Conservation (phyloP, 306 rosid genomes). For the Medicago lupulina region DNA sequence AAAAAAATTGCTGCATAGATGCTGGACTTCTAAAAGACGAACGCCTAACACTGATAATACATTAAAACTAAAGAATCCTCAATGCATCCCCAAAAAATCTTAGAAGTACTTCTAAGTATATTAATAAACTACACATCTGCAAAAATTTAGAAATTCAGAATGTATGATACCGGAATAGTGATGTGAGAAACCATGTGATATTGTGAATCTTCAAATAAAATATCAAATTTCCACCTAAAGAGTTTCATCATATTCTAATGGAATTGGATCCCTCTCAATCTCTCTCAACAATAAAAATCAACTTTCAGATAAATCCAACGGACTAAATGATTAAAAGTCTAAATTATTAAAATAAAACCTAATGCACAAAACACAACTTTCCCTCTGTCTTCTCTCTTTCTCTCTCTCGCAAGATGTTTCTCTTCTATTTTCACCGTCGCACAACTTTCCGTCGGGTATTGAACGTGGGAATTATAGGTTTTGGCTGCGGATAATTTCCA, state of each 20-base stretch:
- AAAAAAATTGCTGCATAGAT: background rate
- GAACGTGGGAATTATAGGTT: no score
- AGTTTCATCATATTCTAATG: slow-evolving; percentile 28
- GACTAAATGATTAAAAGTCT: no score
- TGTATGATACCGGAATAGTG: slow-evolving; percentile 9
- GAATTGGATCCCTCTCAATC: no score
- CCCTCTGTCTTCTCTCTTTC: no score
- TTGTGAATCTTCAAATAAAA: slow-evolving; percentile 28
- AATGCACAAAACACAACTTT: no score
- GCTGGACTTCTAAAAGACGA: slow-evolving; percentile 16
- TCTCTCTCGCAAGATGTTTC: no score
- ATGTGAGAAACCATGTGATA: slow-evolving; percentile 23
- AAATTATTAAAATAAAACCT: no score
- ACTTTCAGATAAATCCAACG: no score
- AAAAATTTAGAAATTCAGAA: slow-evolving; percentile 13
- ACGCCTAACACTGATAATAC: slow-evolving; percentile 24
- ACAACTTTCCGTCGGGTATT: no score
- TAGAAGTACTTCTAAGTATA: background rate
- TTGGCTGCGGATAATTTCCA: no score
- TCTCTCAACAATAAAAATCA: no score
- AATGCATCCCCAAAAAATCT: background rate
- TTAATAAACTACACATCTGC: background rate
- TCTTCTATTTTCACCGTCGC: no score
- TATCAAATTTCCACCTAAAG: slow-evolving; percentile 13
- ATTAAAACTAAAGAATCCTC: slow-evolving; percentile 9